These are phyloP conservation scores for Cercospora janseana DNA, from an alignment of 2,329 filamentous ascomycete species.

Conservation along the genomic window DNA sequence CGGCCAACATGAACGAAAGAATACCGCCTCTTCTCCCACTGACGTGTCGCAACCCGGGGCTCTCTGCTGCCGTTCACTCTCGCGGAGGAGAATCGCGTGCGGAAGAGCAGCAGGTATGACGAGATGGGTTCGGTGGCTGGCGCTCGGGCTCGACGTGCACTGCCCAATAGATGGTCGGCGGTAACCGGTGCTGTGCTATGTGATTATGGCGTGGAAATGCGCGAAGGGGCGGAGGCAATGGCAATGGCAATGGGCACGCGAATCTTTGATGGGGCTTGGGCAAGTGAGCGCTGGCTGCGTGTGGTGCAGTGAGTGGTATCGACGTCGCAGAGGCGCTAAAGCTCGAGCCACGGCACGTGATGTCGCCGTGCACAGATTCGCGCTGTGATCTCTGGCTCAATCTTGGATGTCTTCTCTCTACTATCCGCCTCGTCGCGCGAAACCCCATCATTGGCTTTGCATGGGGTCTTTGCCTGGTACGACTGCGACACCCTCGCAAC, in stretches of 20 bases:
- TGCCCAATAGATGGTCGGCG: constrained; percentile 13
- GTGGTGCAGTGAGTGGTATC: neutral
- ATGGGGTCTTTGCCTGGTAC: neutral
- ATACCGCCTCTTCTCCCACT: constrained; percentile 13
- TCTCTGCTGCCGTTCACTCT: neutral
- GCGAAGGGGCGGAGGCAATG: neutral
- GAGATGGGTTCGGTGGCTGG: constrained; percentile 9
- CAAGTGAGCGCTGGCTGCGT: neutral
- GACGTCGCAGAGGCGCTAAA: neutral
- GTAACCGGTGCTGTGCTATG: constrained; percentile 4
- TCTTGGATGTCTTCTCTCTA: no score
- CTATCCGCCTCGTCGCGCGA: neutral
- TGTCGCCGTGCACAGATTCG: no score
- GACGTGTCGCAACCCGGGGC: neutral
- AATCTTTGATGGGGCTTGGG: neutral
- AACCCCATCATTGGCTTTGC: neutral
- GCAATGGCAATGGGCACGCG: constrained; percentile 4
- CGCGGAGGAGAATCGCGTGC: neutral
- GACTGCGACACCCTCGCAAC: neutral
- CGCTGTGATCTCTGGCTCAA: no score
- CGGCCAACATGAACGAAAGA: constrained; percentile 37
- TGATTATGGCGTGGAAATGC: constrained; percentile 7
- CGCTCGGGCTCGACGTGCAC: constrained; percentile 3
- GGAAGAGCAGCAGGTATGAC: constrained; percentile 6
- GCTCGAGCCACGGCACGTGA: no score